Base-by-base conservation (phyloP, 129 eudicot species). In the Flaveria ramosissima region DNA sequence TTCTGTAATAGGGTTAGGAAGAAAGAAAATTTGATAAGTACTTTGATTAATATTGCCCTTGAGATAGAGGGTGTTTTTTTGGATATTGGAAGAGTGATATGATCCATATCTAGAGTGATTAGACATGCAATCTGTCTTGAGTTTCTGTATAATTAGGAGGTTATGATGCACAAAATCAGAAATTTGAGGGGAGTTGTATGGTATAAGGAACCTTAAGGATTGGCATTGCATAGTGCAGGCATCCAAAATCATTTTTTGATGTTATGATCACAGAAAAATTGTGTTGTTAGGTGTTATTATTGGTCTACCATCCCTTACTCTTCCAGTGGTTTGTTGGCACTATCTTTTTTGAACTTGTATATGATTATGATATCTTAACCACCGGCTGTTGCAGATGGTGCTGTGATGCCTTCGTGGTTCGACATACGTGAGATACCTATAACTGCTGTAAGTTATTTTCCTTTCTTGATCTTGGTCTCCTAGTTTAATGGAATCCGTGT, bases 361-460 rank as follows among this genome's bases (percentile, higher is more conserved):
- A 17, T 32, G 61, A 27, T 45, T 23, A 46, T 56, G 45, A 71
- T 30, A 66, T 77, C 30, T 56, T 57, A 55, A 55, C 24, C 53
- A 19, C 48, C 41, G 41, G 7, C 57, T 32, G 41, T 81, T 89
- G 71, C 73, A 95, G 99, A 88, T 95, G 99, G 99, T 76, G 72
- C 86, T 68, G 87, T 88, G 76, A 95, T 91, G 99, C 92, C 92
- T 75, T 91, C 99, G 12, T 94, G 99, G 99, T 94, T 94, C 52
- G 99, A 94, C 85, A 77, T 94, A 83, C 92, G 48, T 53, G 99
- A 91, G 84, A 83, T 95, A 75, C 99, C 99, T 16, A 77, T 95
- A 52, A 83, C 97, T 26, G 84, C 90, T 55, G 99, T 95, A 86
- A 86, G 99, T 69, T 80, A 16, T 17, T 72, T 66, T 41, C 64